phyloP scores from a whole-genome alignment of 768 basidiomycete genomes.

The Boletus subparvulus region DNA sequence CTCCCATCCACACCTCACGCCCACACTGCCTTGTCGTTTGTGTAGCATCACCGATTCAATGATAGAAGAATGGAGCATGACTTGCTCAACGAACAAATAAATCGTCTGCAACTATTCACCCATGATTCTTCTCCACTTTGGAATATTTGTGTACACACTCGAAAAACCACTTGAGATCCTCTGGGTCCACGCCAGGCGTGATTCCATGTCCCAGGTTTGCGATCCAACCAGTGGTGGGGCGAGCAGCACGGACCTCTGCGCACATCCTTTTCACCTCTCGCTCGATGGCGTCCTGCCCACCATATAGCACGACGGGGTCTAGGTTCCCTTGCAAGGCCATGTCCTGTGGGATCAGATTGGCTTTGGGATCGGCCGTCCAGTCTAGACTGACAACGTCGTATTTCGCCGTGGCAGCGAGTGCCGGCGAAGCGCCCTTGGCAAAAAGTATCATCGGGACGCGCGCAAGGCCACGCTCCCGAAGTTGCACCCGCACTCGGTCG shows the following conservation, averaged over 20 bases:
- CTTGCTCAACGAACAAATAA: background rate
- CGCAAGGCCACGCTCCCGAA: conserved; percentile 54
- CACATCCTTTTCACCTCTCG: conserved; percentile 80
- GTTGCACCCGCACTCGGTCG: conserved; percentile 57
- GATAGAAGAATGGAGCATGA: conserved; percentile 10
- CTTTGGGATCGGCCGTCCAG: conserved; percentile 82
- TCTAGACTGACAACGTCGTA: conserved; percentile 92
- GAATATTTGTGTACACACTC: conserved; percentile 88
- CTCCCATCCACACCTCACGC: conserved; percentile 14
- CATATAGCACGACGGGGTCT: conserved; percentile 86
- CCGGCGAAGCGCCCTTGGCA: conserved; percentile 88
- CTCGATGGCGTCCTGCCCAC: conserved; percentile 85
- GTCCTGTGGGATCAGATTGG: conserved; percentile 54
- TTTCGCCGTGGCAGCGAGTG: conserved; percentile 62
- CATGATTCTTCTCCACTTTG: conserved; percentile 10
- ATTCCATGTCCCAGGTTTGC: conserved; percentile 97
- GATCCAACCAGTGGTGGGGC: conserved; percentile 77
- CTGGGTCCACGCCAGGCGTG: conserved; percentile 92
- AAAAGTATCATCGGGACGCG: conserved; percentile 85
- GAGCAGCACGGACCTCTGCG: conserved; percentile 60
- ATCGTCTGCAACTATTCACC: background rate
- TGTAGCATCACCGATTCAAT: conserved; percentile 20
- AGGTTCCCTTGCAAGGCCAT: conserved; percentile 89
- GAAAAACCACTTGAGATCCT: conserved; percentile 89
- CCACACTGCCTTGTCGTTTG: conserved; percentile 14